Percentiles rank a stretch among this genome's conserved stretches.
These are phyloP conservation scores for Komagataella pastoris DNA, from an alignment of 805 yeast species.

Conservation along the genomic window DNA sequence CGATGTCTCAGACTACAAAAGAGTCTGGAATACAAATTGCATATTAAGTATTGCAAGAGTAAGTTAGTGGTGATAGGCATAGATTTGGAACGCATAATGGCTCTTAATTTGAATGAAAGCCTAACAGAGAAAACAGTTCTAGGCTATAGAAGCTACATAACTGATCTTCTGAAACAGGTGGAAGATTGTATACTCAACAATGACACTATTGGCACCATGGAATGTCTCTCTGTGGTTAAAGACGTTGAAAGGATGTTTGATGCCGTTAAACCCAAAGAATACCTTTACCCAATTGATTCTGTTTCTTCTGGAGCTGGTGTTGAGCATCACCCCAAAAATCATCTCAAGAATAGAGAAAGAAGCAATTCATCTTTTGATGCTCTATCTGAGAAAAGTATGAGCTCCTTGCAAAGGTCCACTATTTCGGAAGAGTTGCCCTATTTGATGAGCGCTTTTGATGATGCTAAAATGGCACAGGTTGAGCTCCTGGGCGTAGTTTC, in stretches of 20 bases:
- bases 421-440: conserved; percentile 54
- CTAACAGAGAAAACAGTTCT: conserved; percentile 27
- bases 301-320: background rate
- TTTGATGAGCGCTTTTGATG: conserved; percentile 52
- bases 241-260: conserved; percentile 70
- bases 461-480: conserved; percentile 43
- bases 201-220: conserved; percentile 47
- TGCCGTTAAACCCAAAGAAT: conserved; percentile 19
- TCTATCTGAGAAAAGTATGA: conserved; percentile 13
- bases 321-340: background rate
- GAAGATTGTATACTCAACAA: conserved; percentile 37
- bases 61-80: conserved; percentile 52
- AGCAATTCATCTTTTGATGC: conserved; percentile 4
- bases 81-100: conserved; percentile 29
- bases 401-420: conserved; percentile 33
- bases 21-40: conserved; percentile 34
- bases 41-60: conserved; percentile 51
- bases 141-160: conserved; percentile 47
- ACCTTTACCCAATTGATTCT: conserved; percentile 2
- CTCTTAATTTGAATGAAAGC: conserved; percentile 15
- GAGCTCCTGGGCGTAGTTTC: conserved; percentile 19
- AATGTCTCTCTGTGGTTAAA: conserved; percentile 50
- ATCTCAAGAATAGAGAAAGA: background rate
- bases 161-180: conserved; percentile 42
- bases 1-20: conserved; percentile 36